Evolutionary conservation across 2,329 filamentous ascomycete genomes (phyloP).

Genomic region (Huntiella abstrusa): DNA sequence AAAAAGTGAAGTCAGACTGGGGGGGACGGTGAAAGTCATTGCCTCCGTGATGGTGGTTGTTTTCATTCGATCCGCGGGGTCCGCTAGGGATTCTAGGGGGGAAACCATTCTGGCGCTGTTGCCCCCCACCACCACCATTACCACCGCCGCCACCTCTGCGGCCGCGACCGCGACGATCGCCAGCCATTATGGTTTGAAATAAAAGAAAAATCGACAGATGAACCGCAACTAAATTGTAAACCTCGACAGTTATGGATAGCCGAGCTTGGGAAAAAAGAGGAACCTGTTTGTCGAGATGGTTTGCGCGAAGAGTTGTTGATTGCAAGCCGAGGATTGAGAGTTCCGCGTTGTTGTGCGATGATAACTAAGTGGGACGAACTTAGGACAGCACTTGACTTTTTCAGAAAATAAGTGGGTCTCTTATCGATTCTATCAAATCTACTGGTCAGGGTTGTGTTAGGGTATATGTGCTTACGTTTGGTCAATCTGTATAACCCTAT

Average conservation of each 20-base stretch:
- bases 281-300: background rate
- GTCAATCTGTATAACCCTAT: no score
- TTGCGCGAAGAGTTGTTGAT: background rate
- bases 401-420: no score
- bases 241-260: background rate
- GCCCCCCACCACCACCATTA: conserved; percentile 38
- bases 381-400: background rate
- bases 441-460: no score
- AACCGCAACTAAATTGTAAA: background rate
- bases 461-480: no score
- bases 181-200: background rate
- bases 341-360: background rate
- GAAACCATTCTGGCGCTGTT: background rate
- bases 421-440: no score
- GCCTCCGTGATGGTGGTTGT: background rate
- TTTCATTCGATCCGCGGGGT: conserved; percentile 2
- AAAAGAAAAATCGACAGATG: background rate
- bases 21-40: conserved; percentile 16
- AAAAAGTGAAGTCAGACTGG: conserved; percentile 37
- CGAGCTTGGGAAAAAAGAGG: background rate
- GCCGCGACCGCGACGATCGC: conserved; percentile 5
- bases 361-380: background rate
- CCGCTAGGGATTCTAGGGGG: conserved; percentile 2
- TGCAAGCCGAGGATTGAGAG: background rate
- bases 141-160: conserved; percentile 16